Percentiles rank a stretch among this genome's conserved stretches.
Conservation (phyloP, 108 stramenopile species). For the Fistulifera pelliculosa region DNA sequence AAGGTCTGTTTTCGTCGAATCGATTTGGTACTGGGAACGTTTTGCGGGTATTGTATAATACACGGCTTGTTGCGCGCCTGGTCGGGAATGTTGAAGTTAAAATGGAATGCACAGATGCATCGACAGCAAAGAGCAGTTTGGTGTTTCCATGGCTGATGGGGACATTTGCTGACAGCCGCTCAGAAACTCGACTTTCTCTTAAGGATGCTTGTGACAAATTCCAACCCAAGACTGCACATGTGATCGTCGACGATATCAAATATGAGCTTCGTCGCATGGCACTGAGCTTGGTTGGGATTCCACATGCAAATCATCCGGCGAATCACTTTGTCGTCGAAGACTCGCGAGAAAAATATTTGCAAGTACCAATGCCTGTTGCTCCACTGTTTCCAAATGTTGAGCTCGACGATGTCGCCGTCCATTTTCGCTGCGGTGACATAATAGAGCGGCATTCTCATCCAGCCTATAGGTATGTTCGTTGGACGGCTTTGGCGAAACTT, state of each 20-base stretch:
- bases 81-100: conserved; percentile 5
- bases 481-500: too few species aligned
- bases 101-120: conserved; percentile 3
- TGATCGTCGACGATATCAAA: not conserved
- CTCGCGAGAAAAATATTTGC: not conserved
- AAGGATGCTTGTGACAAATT: not conserved
- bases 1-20: not conserved
- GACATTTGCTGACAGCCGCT: not conserved
- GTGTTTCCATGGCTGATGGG: conserved; percentile 8
- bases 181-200: not conserved
- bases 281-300: conserved; percentile 6
- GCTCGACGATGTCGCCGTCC: conserved; percentile 12
- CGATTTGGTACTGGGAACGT: conserved; percentile 6
- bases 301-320: not conserved
- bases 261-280: conserved; percentile 6
- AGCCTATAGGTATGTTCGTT: conserved; percentile 5
- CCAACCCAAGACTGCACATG: not conserved
- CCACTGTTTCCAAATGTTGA: not conserved
- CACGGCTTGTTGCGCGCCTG: conserved; percentile 4
- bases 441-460: not conserved
- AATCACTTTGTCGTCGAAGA: not conserved
- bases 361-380: not conserved
- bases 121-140: not conserved
- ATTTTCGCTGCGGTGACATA: conserved; percentile 18
- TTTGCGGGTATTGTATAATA: not conserved